Evolutionary conservation across 2,329 filamentous ascomycete species (phyloP), one percentile per base, ranked within the genome.

Genomic region (Zymoseptoria tritici): DNA sequence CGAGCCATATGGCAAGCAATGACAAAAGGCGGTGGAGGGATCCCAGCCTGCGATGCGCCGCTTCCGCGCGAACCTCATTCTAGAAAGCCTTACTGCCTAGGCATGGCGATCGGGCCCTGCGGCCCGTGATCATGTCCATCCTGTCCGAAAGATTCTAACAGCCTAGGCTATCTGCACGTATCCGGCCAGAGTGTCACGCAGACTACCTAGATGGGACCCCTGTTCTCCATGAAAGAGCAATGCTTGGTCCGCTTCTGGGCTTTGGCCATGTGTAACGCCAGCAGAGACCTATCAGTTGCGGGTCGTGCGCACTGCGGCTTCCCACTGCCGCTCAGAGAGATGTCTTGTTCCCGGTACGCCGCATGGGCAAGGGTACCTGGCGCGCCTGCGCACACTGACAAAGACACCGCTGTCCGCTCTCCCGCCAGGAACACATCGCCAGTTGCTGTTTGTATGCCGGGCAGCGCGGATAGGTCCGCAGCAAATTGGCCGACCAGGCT

Each of bases 381-480:
- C 52, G 51, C 50, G 49, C 57, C 58, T 51, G 56, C 54, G 46
- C 49, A 54, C 62, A 60, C 58, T 63, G 63, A 66, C 64, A 66
- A 66, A 66, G 64, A 60, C 61, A 60, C 55, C 54, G 55, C 60
- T 62, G 63, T 56, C 61, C 61, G 60, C 58, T 59, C 16, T 46
- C 36, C 36, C 36, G 58, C 61, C 61, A 64, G 60, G 57, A 54
- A 51, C 62, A 59, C 59, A 60, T 63, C 56, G 53, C 60, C 54
- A 58, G 54, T 57, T 55, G 52, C 57, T 62, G 64, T 66, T 66
- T 66, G 64, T 61, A 61, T 62, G 61, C 62, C 62, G 59, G 51
- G 58, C 59, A 60, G 57, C 59, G 57, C 57, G 59, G 60, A 62
- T 62, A 60, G 61, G 59, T 58, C 60, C 58, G 56, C 54, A 57